Base-by-base conservation (phyloP, 305 asterid genomes). In the Solanum aculeatissimum region DNA sequence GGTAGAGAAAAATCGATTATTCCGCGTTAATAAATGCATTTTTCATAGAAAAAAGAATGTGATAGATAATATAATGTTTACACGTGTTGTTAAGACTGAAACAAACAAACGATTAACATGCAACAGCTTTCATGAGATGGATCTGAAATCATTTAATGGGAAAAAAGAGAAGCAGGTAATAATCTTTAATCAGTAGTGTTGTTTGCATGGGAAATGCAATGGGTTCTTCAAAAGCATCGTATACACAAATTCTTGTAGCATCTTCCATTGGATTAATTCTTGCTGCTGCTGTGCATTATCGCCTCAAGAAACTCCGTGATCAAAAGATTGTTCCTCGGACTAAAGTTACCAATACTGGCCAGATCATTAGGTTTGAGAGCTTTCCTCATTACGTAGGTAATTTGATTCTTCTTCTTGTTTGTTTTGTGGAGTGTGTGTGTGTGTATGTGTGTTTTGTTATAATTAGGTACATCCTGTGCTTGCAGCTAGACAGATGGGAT, bases 401-500 rank as follows among this genome's bases (percentile, higher is more conserved):
- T 40, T 10, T 49, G 2, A 49, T 54, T 25, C 15, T 2, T 4
- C 38, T 35, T 23, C 58, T 55, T 13, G 19, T n/a, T n/a, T n/a
- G n/a, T n/a, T n/a, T n/a, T n/a, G n/a, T n/a, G n/a, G n/a, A n/a
- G n/a, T n/a, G n/a, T n/a, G n/a, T n/a, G n/a, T n/a, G n/a, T n/a
- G n/a, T n/a, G n/a, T n/a, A n/a, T n/a, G n/a, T n/a, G n/a, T n/a
- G n/a, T n/a, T n/a, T n/a, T n/a, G n/a, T n/a, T n/a, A n/a, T n/a
- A n/a, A n/a, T n/a, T n/a, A n/a, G n/a, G n/a, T n/a, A n/a, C n/a
- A n/a, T n/a, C 40, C 5, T 35, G 40, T 35, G 40, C 40, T 29
- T 29, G 32, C 98, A 97, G 99, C 98, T 8, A 89, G 99, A 83
- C 99, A 95, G 63, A 93, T 97, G 95, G 98, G 98, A 85, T 95